These are phyloP conservation scores for Triticum turgidum DNA, from an alignment of 176 grass and related monocot genomes.

Conservation along the genomic window DNA sequence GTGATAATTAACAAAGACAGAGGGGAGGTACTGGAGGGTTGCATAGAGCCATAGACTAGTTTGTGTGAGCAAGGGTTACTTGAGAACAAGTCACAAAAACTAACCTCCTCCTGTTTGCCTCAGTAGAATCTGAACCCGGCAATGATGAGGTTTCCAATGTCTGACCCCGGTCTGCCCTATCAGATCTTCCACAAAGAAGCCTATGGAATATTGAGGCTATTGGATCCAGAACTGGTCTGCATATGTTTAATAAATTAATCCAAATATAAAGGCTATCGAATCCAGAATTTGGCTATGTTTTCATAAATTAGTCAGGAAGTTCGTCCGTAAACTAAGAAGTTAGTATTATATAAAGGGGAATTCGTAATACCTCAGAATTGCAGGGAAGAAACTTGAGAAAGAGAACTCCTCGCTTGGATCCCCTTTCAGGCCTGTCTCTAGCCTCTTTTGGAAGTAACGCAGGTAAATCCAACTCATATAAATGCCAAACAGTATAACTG, in stretches of 20 bases:
- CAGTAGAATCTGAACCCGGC: conserved; percentile 83
- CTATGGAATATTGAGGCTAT: conserved; percentile 81
- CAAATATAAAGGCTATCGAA: conserved; percentile 55
- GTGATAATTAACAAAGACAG: not conserved
- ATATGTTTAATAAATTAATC: conserved; percentile 6
- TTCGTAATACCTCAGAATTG: conserved; percentile 63
- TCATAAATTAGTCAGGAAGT: conserved; percentile 1
- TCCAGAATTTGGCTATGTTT: conserved; percentile 56
- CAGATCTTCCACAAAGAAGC: conserved; percentile 86
- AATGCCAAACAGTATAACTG: conserved; percentile 84
- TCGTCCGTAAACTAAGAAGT: not conserved
- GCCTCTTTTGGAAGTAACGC: conserved; percentile 88
- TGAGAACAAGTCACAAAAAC: conserved; percentile 7
- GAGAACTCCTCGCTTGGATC: conserved; percentile 96
- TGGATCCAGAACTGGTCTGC: conserved; percentile 80
- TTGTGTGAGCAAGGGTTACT: not conserved
- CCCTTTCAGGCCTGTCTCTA: conserved; percentile 89
- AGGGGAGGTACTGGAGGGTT: not conserved
- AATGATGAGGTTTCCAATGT: conserved; percentile 61
- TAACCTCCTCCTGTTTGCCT: conserved; percentile 90
- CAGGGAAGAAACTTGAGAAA: conserved; percentile 97
- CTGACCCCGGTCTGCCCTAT: conserved; percentile 65
- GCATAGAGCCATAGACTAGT: not conserved
- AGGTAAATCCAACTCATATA: conserved; percentile 99
- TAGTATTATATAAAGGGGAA: conserved; percentile 5